A percentile compares a stretch with the other conserved stretches of the same genome.
phyloP scores from a whole-genome alignment of 176 grass and related monocot species.

The Oryza punctata region DNA sequence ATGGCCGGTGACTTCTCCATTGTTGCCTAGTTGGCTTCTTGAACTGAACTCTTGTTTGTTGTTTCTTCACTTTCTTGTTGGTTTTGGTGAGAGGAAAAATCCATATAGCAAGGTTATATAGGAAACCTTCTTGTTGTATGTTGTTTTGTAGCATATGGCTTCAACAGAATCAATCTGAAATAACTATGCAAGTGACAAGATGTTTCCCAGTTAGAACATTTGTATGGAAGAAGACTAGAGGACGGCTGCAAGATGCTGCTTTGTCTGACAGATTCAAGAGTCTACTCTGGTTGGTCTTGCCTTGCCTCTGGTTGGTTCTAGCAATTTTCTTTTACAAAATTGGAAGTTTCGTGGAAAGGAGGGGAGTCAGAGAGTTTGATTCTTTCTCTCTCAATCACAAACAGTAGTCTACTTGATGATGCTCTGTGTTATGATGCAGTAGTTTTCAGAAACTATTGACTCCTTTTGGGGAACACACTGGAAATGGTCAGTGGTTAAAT shows the following conservation, averaged over 20 bases:
- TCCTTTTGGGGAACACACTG: background rate
- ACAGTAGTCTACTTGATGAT: background rate
- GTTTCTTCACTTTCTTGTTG: background rate
- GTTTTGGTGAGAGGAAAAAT: background rate
- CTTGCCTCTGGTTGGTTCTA: conserved; percentile 16
- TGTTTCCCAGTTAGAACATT: conserved; percentile 40
- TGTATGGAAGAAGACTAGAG: conserved; percentile 6
- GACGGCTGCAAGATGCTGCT: conserved; percentile 11
- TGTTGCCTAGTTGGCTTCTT: conserved; percentile 3
- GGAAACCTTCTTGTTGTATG: background rate
- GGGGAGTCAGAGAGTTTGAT: background rate
- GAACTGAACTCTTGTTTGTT: background rate
- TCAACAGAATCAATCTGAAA: conserved; percentile 36
- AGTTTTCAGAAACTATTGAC: background rate
- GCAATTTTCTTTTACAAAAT: conserved; percentile 11
- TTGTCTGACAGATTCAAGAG: conserved; percentile 26
- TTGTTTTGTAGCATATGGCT: background rate
- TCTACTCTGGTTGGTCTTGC: conserved; percentile 20
- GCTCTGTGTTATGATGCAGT: background rate
- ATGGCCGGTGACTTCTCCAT: conserved; percentile 56
- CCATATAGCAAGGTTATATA: conserved; percentile 30
- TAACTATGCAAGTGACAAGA: conserved; percentile 36
- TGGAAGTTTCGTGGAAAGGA: conserved; percentile 46
- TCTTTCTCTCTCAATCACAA: background rate
- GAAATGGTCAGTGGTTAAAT: background rate